phyloP scores from a whole-genome alignment of 2,329 filamentous ascomycete genomes.

The Colletotrichum acutatum region DNA sequence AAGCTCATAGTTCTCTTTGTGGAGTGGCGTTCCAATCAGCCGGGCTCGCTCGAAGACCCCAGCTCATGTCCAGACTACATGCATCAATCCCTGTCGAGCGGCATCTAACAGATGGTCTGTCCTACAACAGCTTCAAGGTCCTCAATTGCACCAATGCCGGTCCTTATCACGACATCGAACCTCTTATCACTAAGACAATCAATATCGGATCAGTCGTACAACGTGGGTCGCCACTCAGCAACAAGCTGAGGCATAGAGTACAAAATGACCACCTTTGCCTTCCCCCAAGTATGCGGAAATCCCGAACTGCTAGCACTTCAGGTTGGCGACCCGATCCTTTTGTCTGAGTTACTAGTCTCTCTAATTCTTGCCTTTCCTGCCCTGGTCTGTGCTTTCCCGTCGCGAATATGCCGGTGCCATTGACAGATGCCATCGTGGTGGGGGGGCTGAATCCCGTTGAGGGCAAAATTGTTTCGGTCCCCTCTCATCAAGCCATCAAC shows the following conservation, averaged over 20 bases:
- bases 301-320: background rate
- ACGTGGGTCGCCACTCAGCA: background rate
- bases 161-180: constrained; percentile 7
- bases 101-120: background rate
- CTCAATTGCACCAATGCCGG: constrained; percentile 15
- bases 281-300: background rate
- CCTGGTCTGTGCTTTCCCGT: background rate
- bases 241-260: background rate
- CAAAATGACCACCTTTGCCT: background rate
- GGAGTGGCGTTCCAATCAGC: background rate
- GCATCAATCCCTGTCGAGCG: background rate
- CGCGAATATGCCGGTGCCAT: background rate
- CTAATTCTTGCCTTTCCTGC: background rate
- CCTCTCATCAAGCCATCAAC: constrained; percentile 43
- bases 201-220: background rate
- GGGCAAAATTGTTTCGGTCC: constrained; percentile 43
- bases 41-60: background rate
- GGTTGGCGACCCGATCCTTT: background rate
- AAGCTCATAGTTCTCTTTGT: background rate
- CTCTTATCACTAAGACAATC: background rate
- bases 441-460: constrained; percentile 42
- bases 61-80: background rate
- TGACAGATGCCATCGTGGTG: constrained; percentile 39
- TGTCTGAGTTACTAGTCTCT: background rate
- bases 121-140: background rate